Conservation (phyloP, 2,329 filamentous ascomycete genomes). For the Nannizziopsis arthrosporioides region DNA sequence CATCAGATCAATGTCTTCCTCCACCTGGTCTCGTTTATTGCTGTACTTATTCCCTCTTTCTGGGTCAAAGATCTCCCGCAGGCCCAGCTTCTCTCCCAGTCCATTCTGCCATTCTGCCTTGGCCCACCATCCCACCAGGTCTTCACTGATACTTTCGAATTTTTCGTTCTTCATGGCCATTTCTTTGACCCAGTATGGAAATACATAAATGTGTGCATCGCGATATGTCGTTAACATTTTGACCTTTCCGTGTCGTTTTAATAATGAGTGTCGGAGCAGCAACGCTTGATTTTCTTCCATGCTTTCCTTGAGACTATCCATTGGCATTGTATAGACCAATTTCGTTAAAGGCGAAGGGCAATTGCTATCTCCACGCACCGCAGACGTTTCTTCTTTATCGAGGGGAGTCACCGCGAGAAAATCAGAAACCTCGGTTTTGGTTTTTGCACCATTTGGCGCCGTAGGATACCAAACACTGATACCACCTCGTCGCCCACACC, state of each 20-base stretch:
- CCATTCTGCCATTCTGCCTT: slow-evolving; percentile 86
- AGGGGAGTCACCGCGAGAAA: slow-evolving; percentile 72
- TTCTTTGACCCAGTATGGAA: slow-evolving; percentile 82
- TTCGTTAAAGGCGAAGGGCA: slow-evolving; percentile 54
- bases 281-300: slow-evolving; percentile 57
- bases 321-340: slow-evolving; percentile 75
- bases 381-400: slow-evolving; percentile 38
- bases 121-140: slow-evolving; percentile 89
- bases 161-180: slow-evolving; percentile 68
- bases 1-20: slow-evolving; percentile 46
- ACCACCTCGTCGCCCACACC: slow-evolving; percentile 58
- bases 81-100: slow-evolving; percentile 62
- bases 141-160: slow-evolving; percentile 80
- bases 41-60: slow-evolving; percentile 31
- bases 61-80: slow-evolving; percentile 53
- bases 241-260: slow-evolving; percentile 62
- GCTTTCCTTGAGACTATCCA: slow-evolving; percentile 75
- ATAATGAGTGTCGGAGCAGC: slow-evolving; percentile 62
- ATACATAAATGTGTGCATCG: slow-evolving; percentile 88
- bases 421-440: slow-evolving; percentile 87
- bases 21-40: slow-evolving; percentile 28
- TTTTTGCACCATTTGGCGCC: slow-evolving; percentile 49
- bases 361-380: slow-evolving; percentile 40
- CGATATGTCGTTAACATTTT: slow-evolving; percentile 74
- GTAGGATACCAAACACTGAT: slow-evolving; percentile 88